Evolutionary conservation across 192 early-diverging fungal species (phyloP).

Genomic region (Jimgerdemannia lactiflua): DNA sequence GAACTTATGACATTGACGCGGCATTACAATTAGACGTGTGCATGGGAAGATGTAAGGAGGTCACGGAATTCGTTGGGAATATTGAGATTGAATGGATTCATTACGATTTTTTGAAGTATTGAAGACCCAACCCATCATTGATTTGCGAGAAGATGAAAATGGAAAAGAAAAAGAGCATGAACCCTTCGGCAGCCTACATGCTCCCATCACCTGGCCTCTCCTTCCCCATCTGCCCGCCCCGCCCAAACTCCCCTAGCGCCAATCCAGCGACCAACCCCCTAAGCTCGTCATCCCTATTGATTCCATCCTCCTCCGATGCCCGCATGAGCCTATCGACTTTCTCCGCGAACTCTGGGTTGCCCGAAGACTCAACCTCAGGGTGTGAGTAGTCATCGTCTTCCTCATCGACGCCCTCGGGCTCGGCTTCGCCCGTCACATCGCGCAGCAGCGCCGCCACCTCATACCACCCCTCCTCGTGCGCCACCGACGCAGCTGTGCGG

Average conservation of each 20-base stretch:
- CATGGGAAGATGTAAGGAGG: no score
- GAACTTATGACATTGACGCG: no score
- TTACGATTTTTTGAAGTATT: no score
- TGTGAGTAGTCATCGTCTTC: conserved; percentile 17
- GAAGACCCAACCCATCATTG: no score
- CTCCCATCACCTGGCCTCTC: not conserved
- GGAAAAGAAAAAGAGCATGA: no score
- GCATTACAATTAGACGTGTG: no score
- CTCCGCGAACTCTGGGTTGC: conserved; percentile 27
- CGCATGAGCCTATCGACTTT: conserved; percentile 54
- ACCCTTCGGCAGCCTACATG: no score
- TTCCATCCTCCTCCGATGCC: conserved; percentile 40
- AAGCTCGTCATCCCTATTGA: conserved; percentile 47
- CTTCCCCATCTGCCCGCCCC: not conserved
- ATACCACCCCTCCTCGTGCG: conserved; percentile 56
- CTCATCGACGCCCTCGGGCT: conserved; percentile 31
- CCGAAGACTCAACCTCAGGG: conserved; percentile 27
- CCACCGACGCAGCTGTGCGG: conserved; percentile 42
- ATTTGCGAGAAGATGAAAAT: no score
- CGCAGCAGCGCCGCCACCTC: conserved; percentile 59
- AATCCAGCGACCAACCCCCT: conserved; percentile 43
- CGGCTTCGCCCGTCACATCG: conserved; percentile 45
- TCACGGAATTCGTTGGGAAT: no score
- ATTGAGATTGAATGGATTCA: no score
- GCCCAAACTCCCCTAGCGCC: not conserved